These are phyloP conservation scores for Gautieria morchelliformis DNA, from an alignment of 768 basidiomycete species.

Conservation along the genomic window DNA sequence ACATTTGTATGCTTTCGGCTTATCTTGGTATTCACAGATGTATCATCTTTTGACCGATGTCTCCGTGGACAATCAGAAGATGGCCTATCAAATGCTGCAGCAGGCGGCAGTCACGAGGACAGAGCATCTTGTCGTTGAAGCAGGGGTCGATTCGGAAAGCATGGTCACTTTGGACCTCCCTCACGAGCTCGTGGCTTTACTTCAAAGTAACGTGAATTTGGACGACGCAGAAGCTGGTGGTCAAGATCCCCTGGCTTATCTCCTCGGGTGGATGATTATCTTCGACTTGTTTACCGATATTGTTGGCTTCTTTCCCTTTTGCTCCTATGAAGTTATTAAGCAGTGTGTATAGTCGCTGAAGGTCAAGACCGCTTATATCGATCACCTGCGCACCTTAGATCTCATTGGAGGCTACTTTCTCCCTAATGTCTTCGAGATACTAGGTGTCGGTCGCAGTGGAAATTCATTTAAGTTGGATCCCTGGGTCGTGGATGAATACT, in stretches of 20 bases:
- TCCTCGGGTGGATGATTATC: conserved; percentile 86
- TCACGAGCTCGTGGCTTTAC: conserved; percentile 49
- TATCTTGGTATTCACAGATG: conserved; percentile 40
- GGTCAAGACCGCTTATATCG: conserved; percentile 77
- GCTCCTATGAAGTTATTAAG: not conserved
- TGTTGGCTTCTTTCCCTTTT: conserved; percentile 34
- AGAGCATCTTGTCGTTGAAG: conserved; percentile 78
- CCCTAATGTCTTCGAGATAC: conserved; percentile 55
- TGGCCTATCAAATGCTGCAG: conserved; percentile 65
- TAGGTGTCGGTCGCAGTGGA: conserved; percentile 52
- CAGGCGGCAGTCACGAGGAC: conserved; percentile 66
- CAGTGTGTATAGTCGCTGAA: conserved; percentile 59
- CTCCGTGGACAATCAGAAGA: conserved; percentile 58
- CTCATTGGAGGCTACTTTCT: conserved; percentile 60
- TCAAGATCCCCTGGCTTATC: conserved; percentile 46
- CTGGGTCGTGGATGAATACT: conserved; percentile 82
- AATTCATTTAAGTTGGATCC: conserved; percentile 73
- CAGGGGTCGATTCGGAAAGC: conserved; percentile 65
- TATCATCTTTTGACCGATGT: conserved; percentile 66
- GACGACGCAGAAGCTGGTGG: conserved; percentile 24
- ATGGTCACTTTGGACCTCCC: conserved; percentile 50
- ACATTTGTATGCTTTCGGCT: not conserved
- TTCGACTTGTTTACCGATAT: conserved; percentile 80
- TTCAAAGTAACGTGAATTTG: conserved; percentile 38
- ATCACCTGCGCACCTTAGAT: conserved; percentile 65